These are phyloP conservation scores for Syncephalastrum sp. DNA, from an alignment of 371 early-diverging fungal species.

Conservation along the genomic window DNA sequence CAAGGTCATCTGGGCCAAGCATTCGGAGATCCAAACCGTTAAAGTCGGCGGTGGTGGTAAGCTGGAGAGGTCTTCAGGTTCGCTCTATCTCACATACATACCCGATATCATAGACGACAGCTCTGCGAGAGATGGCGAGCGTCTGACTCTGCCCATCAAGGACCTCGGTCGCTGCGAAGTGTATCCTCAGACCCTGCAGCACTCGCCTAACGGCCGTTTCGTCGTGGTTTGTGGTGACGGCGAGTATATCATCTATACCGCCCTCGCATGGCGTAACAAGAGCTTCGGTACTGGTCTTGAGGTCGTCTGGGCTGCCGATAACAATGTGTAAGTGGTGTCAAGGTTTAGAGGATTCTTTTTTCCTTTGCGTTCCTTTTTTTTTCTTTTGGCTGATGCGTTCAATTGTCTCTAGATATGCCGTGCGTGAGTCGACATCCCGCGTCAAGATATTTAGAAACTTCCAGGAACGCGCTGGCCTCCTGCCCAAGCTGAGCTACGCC, in stretches of 20 bases:
- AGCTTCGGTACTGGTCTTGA: constrained; percentile 93
- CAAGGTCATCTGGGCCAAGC: constrained; percentile 97
- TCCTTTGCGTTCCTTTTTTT: too few relatives aligned
- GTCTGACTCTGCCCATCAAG: constrained; percentile 81
- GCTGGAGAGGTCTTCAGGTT: neutral
- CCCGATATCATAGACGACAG: constrained; percentile 51
- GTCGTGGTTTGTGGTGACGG: constrained; percentile 98
- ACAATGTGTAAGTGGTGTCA: constrained; percentile 68
- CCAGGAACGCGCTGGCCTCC: constrained; percentile 77
- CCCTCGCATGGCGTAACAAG: constrained; percentile 99
- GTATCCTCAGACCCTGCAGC: constrained; percentile 94
- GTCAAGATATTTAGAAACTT: constrained; percentile 91
- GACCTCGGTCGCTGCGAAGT: constrained; percentile 98
- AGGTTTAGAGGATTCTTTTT: too few relatives aligned
- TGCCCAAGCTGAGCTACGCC: constrained; percentile 70
- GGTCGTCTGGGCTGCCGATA: constrained; percentile 96
- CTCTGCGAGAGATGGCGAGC: constrained; percentile 87
- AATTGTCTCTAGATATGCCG: constrained; percentile 69
- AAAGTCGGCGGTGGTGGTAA: constrained; percentile 67
- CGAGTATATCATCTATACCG: constrained; percentile 99
- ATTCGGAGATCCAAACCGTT: constrained; percentile 92
- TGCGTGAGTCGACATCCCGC: constrained; percentile 85
- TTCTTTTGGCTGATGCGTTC: neutral
- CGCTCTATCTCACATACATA: neutral
- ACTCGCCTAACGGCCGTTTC: constrained; percentile 97